Conservation (phyloP, 371 early-diverging fungal species). For the Funneliformis caledonium region DNA sequence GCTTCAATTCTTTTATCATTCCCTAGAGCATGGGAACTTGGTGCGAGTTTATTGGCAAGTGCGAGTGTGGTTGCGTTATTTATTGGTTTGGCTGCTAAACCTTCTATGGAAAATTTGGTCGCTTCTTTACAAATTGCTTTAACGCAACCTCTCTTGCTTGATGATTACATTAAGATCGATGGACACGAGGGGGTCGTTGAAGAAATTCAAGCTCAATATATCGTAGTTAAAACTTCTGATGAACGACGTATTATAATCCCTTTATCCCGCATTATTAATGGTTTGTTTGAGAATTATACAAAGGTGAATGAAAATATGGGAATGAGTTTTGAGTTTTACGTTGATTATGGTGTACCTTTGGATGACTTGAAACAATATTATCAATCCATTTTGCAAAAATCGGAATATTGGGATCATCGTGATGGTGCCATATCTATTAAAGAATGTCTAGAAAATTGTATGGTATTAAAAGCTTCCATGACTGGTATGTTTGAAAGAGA, state of each 20-base stretch:
- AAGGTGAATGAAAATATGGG: not conserved
- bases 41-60: conserved; percentile 48
- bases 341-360: conserved; percentile 40
- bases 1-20: conserved; percentile 51
- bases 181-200: conserved; percentile 45
- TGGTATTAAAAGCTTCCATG: not conserved
- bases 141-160: conserved; percentile 50
- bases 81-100: conserved; percentile 50
- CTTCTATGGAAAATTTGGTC: conserved; percentile 49
- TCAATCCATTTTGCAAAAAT: conserved; percentile 1
- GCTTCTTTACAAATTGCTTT: conserved; percentile 50
- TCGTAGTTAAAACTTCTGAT: conserved; percentile 47
- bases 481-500: not conserved
- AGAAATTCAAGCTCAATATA: conserved; percentile 51
- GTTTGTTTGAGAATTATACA: conserved; percentile 38
- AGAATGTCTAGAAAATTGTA: conserved; percentile 5
- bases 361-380: conserved; percentile 24
- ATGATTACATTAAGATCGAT: conserved; percentile 47
- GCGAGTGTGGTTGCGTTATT: conserved; percentile 49
- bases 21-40: conserved; percentile 51
- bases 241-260: conserved; percentile 50
- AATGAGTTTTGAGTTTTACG: conserved; percentile 12
- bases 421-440: conserved; percentile 5
- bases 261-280: conserved; percentile 46
- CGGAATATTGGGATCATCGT: conserved; percentile 34